Base-by-base conservation (phyloP, 2,329 filamentous ascomycete species). In the Arthroderma sp. region DNA sequence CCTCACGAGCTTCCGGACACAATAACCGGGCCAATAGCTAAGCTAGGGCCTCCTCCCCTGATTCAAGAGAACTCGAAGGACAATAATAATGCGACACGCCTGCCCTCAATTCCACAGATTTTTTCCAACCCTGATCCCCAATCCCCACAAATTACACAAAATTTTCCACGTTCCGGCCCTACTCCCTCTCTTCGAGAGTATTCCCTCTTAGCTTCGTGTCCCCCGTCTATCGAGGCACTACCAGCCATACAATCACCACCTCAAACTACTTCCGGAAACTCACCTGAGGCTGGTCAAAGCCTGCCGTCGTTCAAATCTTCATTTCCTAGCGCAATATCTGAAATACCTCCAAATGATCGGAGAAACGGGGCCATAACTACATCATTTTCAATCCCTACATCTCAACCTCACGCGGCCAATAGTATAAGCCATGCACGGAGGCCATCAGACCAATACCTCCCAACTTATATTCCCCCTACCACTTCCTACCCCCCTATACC, bases 221-320 rank as follows among this genome's bases (percentile, higher is more conserved):
- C 15, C 3, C 15, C 15, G 15, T 2, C 15, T 22, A 15, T 15
- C n/a, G 54, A 64, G 42, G 57, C 60, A 6, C 56, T 69, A 4
- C 62, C 66, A 15, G 61, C 61, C 6, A 55, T 68, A 37, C 59
- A 65, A 33, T 61, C 64, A 7, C 57, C 58, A n/a, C 56, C 60
- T 28, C 58, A 54, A 3, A 60, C 60, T 4, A 55, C 54, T 11
- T 53, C 57, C 6, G 53, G 53, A 29, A 57, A 54, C 38, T 61
- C 64, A 3, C 59, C 62, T 1, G 61, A 65, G 4, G 55, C 50
- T 36, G 57, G 50, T 33, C 61, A 61, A 51, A 63, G 51, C 38
- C 53, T 71, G 5, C 68, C 68, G 1, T 63, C 67, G 1, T 56
- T 71, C 11, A 55, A 59, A 32, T 61, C 61, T 5, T 57, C 65